These are phyloP conservation scores for Binderoboletus segoi DNA, from an alignment of 1,284 basidiomycete genomes.

Conservation along the genomic window DNA sequence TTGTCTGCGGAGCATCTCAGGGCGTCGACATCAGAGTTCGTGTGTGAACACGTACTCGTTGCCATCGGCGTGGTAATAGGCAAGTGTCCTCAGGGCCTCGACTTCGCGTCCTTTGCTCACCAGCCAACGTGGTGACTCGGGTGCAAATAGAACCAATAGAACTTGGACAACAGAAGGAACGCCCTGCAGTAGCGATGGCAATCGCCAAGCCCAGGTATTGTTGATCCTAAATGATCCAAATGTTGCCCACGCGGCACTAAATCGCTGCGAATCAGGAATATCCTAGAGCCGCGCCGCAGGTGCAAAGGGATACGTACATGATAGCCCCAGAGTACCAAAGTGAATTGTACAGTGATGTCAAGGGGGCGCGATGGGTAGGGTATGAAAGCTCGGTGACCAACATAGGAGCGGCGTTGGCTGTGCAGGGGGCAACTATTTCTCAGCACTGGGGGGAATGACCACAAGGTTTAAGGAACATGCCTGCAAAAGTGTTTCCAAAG, in stretches of 20 bases:
- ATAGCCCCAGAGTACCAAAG: slow-evolving; percentile 81
- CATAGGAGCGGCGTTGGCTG: slow-evolving; percentile 70
- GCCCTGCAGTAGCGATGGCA: slow-evolving; percentile 70
- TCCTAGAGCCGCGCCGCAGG: background rate
- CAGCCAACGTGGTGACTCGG: slow-evolving; percentile 75
- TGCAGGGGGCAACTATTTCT: background rate
- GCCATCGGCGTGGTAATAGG: slow-evolving; percentile 77
- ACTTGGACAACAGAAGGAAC: slow-evolving; percentile 69
- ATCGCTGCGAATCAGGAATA: background rate
- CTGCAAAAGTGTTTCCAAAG: slow-evolving; percentile 77
- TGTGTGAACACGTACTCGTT: slow-evolving; percentile 50
- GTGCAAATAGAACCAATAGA: slow-evolving; percentile 58
- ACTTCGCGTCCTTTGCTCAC: slow-evolving; percentile 65
- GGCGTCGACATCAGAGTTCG: background rate
- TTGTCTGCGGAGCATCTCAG: slow-evolving; percentile 60
- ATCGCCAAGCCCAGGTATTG: slow-evolving; percentile 74
- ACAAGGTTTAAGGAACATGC: slow-evolving; percentile 34
- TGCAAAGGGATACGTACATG: slow-evolving; percentile 44
- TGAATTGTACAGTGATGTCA: slow-evolving; percentile 76
- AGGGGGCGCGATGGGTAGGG: slow-evolving; percentile 71
- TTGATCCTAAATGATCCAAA: slow-evolving; percentile 72
- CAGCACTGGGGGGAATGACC: background rate
- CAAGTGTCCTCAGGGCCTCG: slow-evolving; percentile 64
- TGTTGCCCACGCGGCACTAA: slow-evolving; percentile 73
- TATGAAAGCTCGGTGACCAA: slow-evolving; percentile 79